These are phyloP conservation scores for Puccinia horiana DNA, from an alignment of 1,284 basidiomycete genomes.

Conservation along the genomic window DNA sequence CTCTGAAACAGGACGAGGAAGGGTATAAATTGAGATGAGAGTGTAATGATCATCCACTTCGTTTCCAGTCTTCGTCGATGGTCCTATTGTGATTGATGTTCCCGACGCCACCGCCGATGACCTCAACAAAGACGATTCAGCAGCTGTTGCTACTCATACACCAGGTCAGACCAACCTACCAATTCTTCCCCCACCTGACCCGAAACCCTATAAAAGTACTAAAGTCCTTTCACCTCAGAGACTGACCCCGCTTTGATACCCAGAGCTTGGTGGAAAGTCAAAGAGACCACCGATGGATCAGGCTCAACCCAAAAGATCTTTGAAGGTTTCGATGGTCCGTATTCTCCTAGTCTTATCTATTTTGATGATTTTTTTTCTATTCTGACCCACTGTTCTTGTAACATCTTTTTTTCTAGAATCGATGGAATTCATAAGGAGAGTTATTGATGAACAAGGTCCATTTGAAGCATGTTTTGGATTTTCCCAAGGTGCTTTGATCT, in stretches of 20 bases:
- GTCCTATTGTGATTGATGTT: slow-evolving; percentile 40
- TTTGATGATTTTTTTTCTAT: not conserved
- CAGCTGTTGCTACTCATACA: slow-evolving; percentile 15
- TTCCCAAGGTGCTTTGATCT: slow-evolving; percentile 34
- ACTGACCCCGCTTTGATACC: slow-evolving; percentile 46
- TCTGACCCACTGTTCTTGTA: not conserved
- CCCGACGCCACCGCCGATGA: slow-evolving; percentile 1
- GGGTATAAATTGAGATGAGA: not conserved
- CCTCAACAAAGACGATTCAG: slow-evolving; percentile 41
- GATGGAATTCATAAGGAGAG: slow-evolving; percentile 23
- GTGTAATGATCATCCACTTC: not conserved
- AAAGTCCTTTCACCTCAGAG: slow-evolving; percentile 17
- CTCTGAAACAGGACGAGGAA: not conserved
- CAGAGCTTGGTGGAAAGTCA: slow-evolving; percentile 46
- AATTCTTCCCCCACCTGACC: not conserved
- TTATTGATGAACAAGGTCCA: slow-evolving; percentile 44
- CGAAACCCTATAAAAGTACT: not conserved
- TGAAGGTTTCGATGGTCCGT: slow-evolving; percentile 45
- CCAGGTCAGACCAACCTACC: not conserved
- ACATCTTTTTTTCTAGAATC: slow-evolving; percentile 21
- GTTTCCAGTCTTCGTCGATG: slow-evolving; percentile 44
- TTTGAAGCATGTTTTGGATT: slow-evolving; percentile 49
- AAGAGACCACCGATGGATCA: slow-evolving; percentile 9
- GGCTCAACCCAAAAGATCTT: slow-evolving; percentile 1
- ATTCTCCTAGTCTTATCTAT: not conserved